Evolutionary conservation across 2,329 filamentous ascomycete genomes (phyloP).

Genomic region (Colletotrichum chlorophyti): DNA sequence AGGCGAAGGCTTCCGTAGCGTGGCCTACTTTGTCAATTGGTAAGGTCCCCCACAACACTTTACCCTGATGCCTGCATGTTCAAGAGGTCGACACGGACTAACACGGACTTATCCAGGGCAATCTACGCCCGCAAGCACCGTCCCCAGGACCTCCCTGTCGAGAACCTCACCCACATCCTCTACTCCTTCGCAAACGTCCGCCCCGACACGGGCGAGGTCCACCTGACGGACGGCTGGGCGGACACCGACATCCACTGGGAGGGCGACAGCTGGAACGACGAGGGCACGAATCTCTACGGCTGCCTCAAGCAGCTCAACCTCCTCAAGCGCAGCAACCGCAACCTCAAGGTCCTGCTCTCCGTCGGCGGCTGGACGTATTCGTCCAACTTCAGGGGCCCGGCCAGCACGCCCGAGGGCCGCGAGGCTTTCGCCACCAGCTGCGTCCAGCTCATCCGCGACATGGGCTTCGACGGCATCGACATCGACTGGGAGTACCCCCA

Average conservation of each 20-base stretch:
- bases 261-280: slow-evolving; percentile 73
- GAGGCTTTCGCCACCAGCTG: slow-evolving; percentile 75
- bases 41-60: no score
- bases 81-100: background rate
- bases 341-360: slow-evolving; percentile 84
- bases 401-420: slow-evolving; percentile 74
- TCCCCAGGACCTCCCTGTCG: slow-evolving; percentile 82
- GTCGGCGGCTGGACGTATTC: slow-evolving; percentile 96
- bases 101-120: slow-evolving; percentile 55
- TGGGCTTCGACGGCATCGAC: slow-evolving; percentile 77
- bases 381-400: slow-evolving; percentile 79
- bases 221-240: slow-evolving; percentile 68
- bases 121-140: slow-evolving; percentile 87
- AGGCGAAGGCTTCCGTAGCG: slow-evolving; percentile 63
- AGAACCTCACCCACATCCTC: slow-evolving; percentile 86
- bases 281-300: slow-evolving; percentile 83
- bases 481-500: slow-evolving; percentile 75
- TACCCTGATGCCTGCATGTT: no score
- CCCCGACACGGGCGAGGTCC: slow-evolving; percentile 79
- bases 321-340: slow-evolving; percentile 80
- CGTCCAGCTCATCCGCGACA: slow-evolving; percentile 77
- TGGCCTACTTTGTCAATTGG: slow-evolving; percentile 80
- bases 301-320: slow-evolving; percentile 89
- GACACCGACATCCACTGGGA: slow-evolving; percentile 78
- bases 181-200: slow-evolving; percentile 91